A percentile compares a stretch with the other conserved stretches of the same genome.
These are phyloP conservation scores for Boletellus emodensis DNA, from an alignment of 768 basidiomycete species.

Conservation along the genomic window DNA sequence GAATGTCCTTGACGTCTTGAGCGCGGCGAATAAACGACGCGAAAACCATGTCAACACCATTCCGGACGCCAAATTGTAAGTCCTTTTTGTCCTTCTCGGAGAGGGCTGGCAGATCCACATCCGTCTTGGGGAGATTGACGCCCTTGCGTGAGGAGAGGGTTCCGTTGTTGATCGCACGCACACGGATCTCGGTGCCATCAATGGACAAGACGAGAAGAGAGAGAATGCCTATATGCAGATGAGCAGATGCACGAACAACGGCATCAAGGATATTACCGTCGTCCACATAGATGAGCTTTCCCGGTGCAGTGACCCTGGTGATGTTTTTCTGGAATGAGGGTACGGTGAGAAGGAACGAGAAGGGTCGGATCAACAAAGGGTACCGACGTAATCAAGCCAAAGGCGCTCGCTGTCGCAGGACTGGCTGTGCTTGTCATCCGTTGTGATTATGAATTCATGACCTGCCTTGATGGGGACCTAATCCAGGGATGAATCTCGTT, in stretches of 20 bases:
- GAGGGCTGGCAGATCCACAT: slow-evolving; percentile 94
- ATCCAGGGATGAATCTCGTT: slow-evolving; percentile 3
- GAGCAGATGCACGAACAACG: slow-evolving; percentile 1
- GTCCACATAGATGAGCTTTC: slow-evolving; percentile 96
- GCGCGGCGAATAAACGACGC: slow-evolving; percentile 97
- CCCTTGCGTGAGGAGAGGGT: slow-evolving; percentile 95
- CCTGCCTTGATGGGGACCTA: slow-evolving; percentile 84
- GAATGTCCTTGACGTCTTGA: slow-evolving; percentile 92
- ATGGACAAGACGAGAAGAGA: slow-evolving; percentile 90
- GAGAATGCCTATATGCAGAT: slow-evolving; percentile 54
- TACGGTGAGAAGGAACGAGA: background rate
- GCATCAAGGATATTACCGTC: slow-evolving; percentile 55
- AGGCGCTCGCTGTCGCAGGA: slow-evolving; percentile 78
- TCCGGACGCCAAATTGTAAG: slow-evolving; percentile 90
- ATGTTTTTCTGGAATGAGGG: slow-evolving; percentile 64
- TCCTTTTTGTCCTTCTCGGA: slow-evolving; percentile 99
- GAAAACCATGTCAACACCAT: slow-evolving; percentile 98
- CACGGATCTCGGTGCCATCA: slow-evolving; percentile 75
- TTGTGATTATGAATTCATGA: slow-evolving; percentile 90
- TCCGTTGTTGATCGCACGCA: slow-evolving; percentile 88
- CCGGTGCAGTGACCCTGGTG: slow-evolving; percentile 93
- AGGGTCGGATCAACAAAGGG: background rate
- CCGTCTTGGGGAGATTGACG: slow-evolving; percentile 97
- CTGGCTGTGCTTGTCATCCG: slow-evolving; percentile 77
- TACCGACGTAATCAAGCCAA: slow-evolving; percentile 89